Base-by-base conservation (phyloP, 345 rosid species). In the Salix dunnii region DNA sequence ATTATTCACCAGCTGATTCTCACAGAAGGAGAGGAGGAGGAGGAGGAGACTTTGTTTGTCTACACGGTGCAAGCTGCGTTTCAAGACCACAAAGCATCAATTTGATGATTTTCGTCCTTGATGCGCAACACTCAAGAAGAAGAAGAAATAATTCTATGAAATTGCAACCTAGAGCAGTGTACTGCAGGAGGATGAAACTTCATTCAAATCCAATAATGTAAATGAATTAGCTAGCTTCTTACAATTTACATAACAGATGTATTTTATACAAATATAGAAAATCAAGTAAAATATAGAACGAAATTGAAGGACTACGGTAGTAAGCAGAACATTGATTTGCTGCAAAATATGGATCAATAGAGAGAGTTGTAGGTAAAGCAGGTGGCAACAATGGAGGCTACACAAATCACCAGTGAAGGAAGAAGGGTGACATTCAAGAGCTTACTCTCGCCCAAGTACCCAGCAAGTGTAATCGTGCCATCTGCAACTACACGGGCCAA, bases 401-500 rank as follows among this genome's bases (percentile, higher is more conserved):
- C 49, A 81, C 96, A 94, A 70, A 94, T 87, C 13, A 94, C 9
- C 64, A 96, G 92, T 1, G 99, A 90, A 60, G 98, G 99, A 61
- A 96, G 85, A 67, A 96, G 96, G 33, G 98, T 94, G 63, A 80
- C 84, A 78, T 96, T 96, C 89, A 96, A 76, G 30, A 96, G 94
- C 82, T 25, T 82, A 21, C 82, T 86, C 81, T 86, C 75, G 3
- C 98, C 97, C 77, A 96, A 77, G 85, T 81, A 94, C 14, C 99
- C 99, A 20, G 94, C 98, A 79, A 96, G 55, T 1, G 99, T 96
- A 60, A 96, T 96, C 17, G 97, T 96, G 46, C 51, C 97, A 77
- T 96, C 98, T 4, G 99, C 98, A 40, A 96, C 88, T 8, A 94
- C 98, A n/a, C 99, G 86, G 67, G 99, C 99, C 58, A 94, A 82